Conservation (phyloP, 345 rosid species). For the Euphorbia tirucalli region DNA sequence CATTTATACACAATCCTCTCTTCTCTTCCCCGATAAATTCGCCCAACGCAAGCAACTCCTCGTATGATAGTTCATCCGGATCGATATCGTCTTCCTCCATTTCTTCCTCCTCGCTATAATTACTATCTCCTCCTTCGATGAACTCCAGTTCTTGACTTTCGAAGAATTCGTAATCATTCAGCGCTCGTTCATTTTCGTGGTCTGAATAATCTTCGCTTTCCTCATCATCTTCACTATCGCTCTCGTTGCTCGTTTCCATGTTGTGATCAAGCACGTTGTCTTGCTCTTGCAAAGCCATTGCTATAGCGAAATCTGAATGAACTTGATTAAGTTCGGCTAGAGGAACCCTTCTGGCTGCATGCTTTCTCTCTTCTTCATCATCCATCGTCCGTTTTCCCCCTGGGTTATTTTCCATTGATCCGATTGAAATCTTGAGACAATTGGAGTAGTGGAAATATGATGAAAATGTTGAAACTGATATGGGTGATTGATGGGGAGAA, state of each 20-base stretch:
- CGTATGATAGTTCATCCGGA: conserved; percentile 64
- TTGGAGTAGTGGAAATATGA: no score
- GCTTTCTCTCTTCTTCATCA: conserved; percentile 28
- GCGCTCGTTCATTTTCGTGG: conserved; percentile 18
- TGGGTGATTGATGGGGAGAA: neutral
- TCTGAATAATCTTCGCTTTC: conserved; percentile 15
- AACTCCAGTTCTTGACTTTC: conserved; percentile 43
- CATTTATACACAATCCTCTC: conserved; percentile 44
- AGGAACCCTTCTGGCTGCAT: conserved; percentile 28
- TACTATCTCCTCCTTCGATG: conserved; percentile 46
- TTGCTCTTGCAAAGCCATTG: conserved; percentile 39
- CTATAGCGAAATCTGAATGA: conserved; percentile 37
- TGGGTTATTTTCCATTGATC: conserved; percentile 19
- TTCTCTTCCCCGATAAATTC: conserved; percentile 63
- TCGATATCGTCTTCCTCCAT: conserved; percentile 59
- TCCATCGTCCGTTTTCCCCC: conserved; percentile 19
- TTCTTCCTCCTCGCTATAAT: conserved; percentile 24
- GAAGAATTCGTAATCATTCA: conserved; percentile 46
- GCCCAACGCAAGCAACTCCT: conserved; percentile 64
- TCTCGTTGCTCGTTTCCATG: conserved; percentile 33
- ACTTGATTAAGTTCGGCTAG: conserved; percentile 30
- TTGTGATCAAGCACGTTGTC: conserved; percentile 20
- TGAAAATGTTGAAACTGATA: neutral
- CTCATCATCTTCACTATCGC: conserved; percentile 33
- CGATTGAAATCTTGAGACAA: neutral